These are phyloP conservation scores for Solanum sejunctum DNA, from an alignment of 257 asterid genomes.

Conservation along the genomic window DNA sequence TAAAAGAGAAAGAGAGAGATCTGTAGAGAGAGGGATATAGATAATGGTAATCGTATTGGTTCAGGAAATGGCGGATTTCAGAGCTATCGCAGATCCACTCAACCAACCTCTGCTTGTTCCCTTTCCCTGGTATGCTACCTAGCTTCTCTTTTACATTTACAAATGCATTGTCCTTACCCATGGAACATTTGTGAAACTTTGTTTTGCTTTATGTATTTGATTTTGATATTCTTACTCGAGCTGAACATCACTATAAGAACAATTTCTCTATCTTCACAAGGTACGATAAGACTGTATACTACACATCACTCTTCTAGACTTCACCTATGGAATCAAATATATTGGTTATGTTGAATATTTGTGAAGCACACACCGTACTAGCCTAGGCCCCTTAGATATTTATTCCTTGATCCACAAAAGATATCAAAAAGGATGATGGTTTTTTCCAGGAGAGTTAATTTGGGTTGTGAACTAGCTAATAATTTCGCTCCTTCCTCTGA, in stretches of 20 bases:
- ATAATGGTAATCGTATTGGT: slow-evolving; percentile 13
- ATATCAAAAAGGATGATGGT: neutral
- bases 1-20: too few species aligned
- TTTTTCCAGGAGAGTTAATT: neutral
- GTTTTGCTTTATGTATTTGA: neutral
- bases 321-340: neutral
- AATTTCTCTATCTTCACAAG: neutral
- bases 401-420: too few species aligned
- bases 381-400: too few species aligned
- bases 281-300: neutral
- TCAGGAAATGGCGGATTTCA: slow-evolving; percentile 43
- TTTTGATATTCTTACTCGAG: neutral
- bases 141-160: neutral
- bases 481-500: neutral
- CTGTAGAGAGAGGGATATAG: neutral
- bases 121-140: neutral
- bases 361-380: too few species aligned
- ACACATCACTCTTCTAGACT: neutral
- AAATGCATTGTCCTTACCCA: neutral
- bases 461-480: neutral
- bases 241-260: neutral
- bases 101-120: slow-evolving; percentile 4
- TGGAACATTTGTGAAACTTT: neutral
- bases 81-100: slow-evolving; percentile 38
- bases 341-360: too few species aligned